These are phyloP conservation scores for Lasiodiplodia sp. DNA, from an alignment of 2,329 filamentous ascomycete species.

Conservation along the genomic window DNA sequence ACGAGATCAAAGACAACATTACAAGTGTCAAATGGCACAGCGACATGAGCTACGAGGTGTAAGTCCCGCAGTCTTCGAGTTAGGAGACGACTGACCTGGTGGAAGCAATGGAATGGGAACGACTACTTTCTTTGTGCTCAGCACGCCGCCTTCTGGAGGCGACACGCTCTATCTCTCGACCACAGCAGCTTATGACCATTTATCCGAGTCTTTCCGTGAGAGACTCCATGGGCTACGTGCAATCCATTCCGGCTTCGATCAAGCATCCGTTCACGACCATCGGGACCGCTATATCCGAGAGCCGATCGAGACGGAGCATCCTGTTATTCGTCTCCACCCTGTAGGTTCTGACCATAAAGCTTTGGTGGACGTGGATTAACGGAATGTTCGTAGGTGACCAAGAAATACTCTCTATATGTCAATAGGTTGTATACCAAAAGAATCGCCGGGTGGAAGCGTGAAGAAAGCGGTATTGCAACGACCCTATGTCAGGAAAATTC, in stretches of 20 bases:
- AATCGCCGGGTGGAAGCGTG: slow-evolving; percentile 32
- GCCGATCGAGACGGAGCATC: slow-evolving; percentile 29
- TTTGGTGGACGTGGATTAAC: not conserved
- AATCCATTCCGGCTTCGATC: slow-evolving; percentile 30
- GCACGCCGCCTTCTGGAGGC: slow-evolving; percentile 10
- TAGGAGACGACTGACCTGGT: not conserved
- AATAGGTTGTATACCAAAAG: slow-evolving; percentile 32
- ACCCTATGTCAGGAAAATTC: not conserved
- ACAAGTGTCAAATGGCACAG: slow-evolving; percentile 27
- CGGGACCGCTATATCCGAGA: slow-evolving; percentile 24
- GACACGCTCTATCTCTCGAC: slow-evolving; percentile 20
- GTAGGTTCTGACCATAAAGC: not conserved
- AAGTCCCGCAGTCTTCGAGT: not conserved
- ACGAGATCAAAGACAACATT: slow-evolving; percentile 24
- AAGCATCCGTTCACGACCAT: slow-evolving; percentile 28
- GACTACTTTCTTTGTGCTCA: slow-evolving; percentile 23
- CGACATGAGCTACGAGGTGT: slow-evolving; percentile 27
- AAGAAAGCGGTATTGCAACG: slow-evolving; percentile 28
- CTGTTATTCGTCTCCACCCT: slow-evolving; percentile 32
- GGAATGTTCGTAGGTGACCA: slow-evolving; percentile 26
- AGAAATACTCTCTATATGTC: slow-evolving; percentile 32
- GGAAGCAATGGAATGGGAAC: slow-evolving; percentile 26
- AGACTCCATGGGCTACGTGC: slow-evolving; percentile 31
- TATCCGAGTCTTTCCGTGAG: slow-evolving; percentile 30
- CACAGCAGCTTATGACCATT: slow-evolving; percentile 15